These are phyloP conservation scores for Mesostigma viride DNA, from an alignment of 139 green algal species.

Conservation along the genomic window DNA sequence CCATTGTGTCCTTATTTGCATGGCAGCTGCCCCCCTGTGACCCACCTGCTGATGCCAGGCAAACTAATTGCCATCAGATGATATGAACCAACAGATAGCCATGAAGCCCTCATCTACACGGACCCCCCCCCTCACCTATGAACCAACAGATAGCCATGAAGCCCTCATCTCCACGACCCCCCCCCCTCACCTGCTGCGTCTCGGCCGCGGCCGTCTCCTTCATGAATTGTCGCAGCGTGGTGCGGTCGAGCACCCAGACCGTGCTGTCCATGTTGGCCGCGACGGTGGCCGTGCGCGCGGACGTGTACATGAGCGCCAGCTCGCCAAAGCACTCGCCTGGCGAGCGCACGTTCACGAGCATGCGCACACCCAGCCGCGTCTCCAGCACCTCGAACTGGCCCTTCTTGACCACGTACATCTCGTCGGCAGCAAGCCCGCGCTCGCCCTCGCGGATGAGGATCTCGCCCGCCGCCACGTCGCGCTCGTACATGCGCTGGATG, in stretches of 20 bases:
- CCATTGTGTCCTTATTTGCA: no score
- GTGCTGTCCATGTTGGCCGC: conserved; percentile 57
- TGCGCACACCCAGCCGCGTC: conserved; percentile 65
- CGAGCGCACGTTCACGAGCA: conserved; percentile 78
- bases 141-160: no score
- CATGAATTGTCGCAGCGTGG: conserved; percentile 63
- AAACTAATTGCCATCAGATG: no score
- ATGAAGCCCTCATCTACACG: no score
- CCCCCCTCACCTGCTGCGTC: conserved; percentile 34
- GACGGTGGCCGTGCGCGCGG: conserved; percentile 71
- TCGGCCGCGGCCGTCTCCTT: conserved; percentile 51
- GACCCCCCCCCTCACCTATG: no score
- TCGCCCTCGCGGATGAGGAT: conserved; percentile 89
- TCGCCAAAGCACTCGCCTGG: conserved; percentile 79
- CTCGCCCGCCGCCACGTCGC: conserved; percentile 40
- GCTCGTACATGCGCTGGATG: not conserved
- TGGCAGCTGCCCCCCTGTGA: no score
- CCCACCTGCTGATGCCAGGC: no score
- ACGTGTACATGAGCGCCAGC: conserved; percentile 81
- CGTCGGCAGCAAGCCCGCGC: conserved; percentile 32
- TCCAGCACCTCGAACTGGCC: conserved; percentile 74
- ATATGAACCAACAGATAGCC: no score
- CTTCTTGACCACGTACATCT: conserved; percentile 86
- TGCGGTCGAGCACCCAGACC: conserved; percentile 82
- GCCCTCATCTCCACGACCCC: no score